Conservation (phyloP, 805 yeast species). For the Tetrapisispora arboricola region DNA sequence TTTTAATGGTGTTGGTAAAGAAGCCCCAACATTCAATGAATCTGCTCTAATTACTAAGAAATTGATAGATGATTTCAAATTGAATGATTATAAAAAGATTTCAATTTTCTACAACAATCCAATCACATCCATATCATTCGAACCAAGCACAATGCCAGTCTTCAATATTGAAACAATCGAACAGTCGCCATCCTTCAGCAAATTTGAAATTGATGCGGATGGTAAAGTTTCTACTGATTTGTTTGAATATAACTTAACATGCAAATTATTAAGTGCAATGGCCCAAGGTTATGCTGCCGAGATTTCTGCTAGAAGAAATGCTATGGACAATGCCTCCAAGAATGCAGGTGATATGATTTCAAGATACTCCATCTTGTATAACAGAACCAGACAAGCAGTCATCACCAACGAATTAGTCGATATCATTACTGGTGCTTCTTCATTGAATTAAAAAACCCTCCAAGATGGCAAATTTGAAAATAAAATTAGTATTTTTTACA, state of each 20-base stretch:
- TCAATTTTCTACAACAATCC: constrained; percentile 84
- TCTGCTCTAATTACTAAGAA: constrained; percentile 83
- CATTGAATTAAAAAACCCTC: constrained; percentile 57
- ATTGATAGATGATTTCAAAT: constrained; percentile 44
- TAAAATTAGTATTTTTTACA: not conserved
- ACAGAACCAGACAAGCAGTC: constrained; percentile 99
- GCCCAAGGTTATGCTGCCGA: constrained; percentile 98
- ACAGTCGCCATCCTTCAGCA: constrained; percentile 74
- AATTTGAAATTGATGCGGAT: constrained; percentile 69
- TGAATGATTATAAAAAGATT: constrained; percentile 49
- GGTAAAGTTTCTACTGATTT: constrained; percentile 59
- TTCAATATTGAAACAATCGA: constrained; percentile 64
- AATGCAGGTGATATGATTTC: constrained; percentile 98
- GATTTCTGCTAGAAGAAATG: constrained; percentile 97
- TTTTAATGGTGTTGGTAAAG: constrained; percentile 90
- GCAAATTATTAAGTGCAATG: constrained; percentile 80
- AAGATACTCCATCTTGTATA: constrained; percentile 92
- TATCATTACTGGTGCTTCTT: constrained; percentile 99
- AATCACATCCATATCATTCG: constrained; percentile 79
- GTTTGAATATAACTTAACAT: constrained; percentile 82
- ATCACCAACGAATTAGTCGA: constrained; percentile 99
- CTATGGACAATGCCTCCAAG: constrained; percentile 99
- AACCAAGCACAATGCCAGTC: constrained; percentile 62
- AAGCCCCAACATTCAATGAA: constrained; percentile 88
- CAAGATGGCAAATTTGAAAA: too few species aligned